These are phyloP conservation scores for Cladophialophora exuberans DNA, from an alignment of 2,329 filamentous ascomycete species.

Conservation along the genomic window DNA sequence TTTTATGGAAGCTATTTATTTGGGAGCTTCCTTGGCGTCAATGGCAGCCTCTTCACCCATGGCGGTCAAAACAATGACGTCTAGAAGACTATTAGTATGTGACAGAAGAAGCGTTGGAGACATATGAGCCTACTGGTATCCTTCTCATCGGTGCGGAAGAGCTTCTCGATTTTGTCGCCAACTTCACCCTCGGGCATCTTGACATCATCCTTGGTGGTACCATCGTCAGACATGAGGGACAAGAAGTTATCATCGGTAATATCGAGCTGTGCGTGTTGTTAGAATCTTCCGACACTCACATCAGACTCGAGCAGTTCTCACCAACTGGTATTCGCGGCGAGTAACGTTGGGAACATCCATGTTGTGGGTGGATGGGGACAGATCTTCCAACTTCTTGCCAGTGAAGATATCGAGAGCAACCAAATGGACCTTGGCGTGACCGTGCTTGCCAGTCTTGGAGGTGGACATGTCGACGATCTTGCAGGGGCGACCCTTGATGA, in stretches of 20 bases:
- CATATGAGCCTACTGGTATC: conserved; percentile 76
- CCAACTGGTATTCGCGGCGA: conserved; percentile 90
- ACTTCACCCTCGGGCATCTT: conserved; percentile 88
- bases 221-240: conserved; percentile 86
- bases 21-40: conserved; percentile 90
- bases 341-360: conserved; percentile 89
- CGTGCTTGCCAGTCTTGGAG: conserved; percentile 99
- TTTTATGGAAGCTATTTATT: conserved; percentile 25
- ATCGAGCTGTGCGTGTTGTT: conserved; percentile 67
- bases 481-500: conserved; percentile 98
- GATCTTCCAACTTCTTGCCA: conserved; percentile 98
- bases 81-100: conserved; percentile 50
- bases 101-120: neutral
- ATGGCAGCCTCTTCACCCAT: conserved; percentile 95
- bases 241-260: conserved; percentile 94
- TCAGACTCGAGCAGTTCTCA: conserved; percentile 72
- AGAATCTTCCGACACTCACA: conserved; percentile 47
- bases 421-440: conserved; percentile 99
- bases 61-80: conserved; percentile 87
- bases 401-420: conserved; percentile 99
- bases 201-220: conserved; percentile 91
- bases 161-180: conserved; percentile 80
- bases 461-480: conserved; percentile 99
- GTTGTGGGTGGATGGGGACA: conserved; percentile 91
- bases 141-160: conserved; percentile 83